A percentile compares a stretch with the other conserved stretches of the same genome.
Evolutionary conservation across 345 rosid genomes (phyloP).

Genomic region (Linum tenue): DNA sequence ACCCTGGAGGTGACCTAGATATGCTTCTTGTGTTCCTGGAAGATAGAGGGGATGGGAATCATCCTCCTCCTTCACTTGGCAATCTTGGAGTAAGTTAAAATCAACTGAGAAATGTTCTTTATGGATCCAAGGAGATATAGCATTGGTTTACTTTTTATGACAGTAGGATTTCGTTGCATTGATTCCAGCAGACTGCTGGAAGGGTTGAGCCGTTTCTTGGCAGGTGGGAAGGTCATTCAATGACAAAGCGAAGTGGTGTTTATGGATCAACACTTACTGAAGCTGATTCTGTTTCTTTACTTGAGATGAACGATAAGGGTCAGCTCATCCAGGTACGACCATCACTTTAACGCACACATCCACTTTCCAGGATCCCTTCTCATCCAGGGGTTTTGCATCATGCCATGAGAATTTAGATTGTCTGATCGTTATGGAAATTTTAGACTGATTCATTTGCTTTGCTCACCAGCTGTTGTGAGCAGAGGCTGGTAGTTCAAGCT

Average conservation of each 20-base stretch:
- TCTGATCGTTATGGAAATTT: neutral
- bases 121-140: neutral
- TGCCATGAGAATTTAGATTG: neutral
- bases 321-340: conserved; percentile 62
- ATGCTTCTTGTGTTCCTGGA: conserved; percentile 83
- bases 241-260: conserved; percentile 81
- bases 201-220: conserved; percentile 70
- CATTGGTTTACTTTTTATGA: conserved; percentile 2
- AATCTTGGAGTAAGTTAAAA: conserved; percentile 23
- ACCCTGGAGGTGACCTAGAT: conserved; percentile 70
- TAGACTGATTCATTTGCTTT: neutral
- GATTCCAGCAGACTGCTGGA: conserved; percentile 36
- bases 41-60: conserved; percentile 40
- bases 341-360: conserved; percentile 7
- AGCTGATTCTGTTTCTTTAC: conserved; percentile 49
- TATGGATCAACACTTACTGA: conserved; percentile 78
- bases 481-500: neutral
- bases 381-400: too few relatives aligned
- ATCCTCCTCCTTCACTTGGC: conserved; percentile 49
- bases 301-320: conserved; percentile 55
- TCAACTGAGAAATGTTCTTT: neutral
- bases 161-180: conserved; percentile 9
- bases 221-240: conserved; percentile 77
- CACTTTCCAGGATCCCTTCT: neutral
- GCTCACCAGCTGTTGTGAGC: neutral